Evolutionary conservation across 2,329 filamentous ascomycete species (phyloP).

Genomic region (Paracoccidioides lutzii): DNA sequence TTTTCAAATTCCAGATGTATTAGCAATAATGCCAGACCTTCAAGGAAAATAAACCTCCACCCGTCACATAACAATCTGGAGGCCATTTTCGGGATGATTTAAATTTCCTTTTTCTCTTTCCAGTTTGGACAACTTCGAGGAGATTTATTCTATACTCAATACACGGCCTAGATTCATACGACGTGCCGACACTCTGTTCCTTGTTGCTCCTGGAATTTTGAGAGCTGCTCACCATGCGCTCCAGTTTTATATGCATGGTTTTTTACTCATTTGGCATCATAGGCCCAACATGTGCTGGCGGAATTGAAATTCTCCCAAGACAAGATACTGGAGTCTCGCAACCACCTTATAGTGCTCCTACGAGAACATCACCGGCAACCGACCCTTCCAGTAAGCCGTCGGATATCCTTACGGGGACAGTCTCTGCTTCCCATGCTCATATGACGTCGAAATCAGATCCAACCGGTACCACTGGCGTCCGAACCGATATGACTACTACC

Average conservation of each 20-base stretch:
- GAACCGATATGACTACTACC: not conserved
- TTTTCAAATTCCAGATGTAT: not conserved
- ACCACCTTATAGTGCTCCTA: not conserved
- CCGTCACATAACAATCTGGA: not conserved
- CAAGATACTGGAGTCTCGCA: not conserved
- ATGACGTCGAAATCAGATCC: not conserved
- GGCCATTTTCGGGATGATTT: not conserved
- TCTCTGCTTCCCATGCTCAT: not conserved
- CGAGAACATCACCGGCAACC: not conserved
- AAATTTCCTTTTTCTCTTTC: not conserved
- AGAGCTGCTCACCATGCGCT: not conserved
- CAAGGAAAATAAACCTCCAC: not conserved
- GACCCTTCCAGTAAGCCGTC: not conserved
- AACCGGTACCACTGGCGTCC: not conserved
- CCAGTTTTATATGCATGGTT: not conserved
- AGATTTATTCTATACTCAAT: not conserved
- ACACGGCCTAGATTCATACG: not conserved
- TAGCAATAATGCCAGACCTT: not conserved
- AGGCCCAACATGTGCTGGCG: not conserved
- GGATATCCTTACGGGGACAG: not conserved
- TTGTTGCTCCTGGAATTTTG: not conserved
- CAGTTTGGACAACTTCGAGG: not conserved
- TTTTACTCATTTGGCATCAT: not conserved
- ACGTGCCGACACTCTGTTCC: not conserved
- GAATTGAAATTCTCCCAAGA: not conserved